Base-by-base conservation (phyloP, 1,284 basidiomycete genomes). In the Ustilago hordei region DNA sequence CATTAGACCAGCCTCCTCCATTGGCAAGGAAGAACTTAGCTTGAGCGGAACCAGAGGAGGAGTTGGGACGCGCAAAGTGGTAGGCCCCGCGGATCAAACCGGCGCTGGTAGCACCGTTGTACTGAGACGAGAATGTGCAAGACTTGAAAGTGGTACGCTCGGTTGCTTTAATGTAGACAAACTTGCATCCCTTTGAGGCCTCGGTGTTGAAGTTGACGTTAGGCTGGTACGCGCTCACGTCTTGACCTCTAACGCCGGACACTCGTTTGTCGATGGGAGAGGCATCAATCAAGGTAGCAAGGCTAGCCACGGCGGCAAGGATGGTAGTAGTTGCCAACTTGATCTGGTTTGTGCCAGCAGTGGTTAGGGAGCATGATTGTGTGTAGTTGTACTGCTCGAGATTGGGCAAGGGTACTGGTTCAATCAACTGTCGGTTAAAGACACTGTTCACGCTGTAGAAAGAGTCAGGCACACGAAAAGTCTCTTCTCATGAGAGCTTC, bases 111-210 rank as follows among this genome's bases (percentile, higher is more conserved):
- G 90, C 90, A 6, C 89, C 90, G 15, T 69, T 87, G 80, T 91
- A 91, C 74, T 91, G 88, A 50, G 81, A 83, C 36, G 87, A 88
- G 86, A 91, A 90, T 23, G 85, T 62, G 4, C 66, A 53, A 41
- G 64, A 54, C 47, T 70, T 85, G 75, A 68, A 91, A 88, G 85
- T 59, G 45, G 89, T 91, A 15, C 90, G 90, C 81, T 92, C 91
- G 6, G 91, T 92, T 13, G 91, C 91, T 83, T 92, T 92, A 88
- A 92, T 91, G 81, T 89, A 91, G 11, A 88, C 90, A 76, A 91
- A 92, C 15, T 87, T 69, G 50, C 91, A 85, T 4, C 91, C 91
- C 69, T 90, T 90, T n/a, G 88, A 88, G 69, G 90, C 89, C 8
- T 88, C 86, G 38, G 84, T 86, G 89, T n/a, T 19, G 43, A 90